These are phyloP conservation scores for Atkinsonella hypoxylon DNA, from an alignment of 2,329 filamentous ascomycete species.

Conservation along the genomic window DNA sequence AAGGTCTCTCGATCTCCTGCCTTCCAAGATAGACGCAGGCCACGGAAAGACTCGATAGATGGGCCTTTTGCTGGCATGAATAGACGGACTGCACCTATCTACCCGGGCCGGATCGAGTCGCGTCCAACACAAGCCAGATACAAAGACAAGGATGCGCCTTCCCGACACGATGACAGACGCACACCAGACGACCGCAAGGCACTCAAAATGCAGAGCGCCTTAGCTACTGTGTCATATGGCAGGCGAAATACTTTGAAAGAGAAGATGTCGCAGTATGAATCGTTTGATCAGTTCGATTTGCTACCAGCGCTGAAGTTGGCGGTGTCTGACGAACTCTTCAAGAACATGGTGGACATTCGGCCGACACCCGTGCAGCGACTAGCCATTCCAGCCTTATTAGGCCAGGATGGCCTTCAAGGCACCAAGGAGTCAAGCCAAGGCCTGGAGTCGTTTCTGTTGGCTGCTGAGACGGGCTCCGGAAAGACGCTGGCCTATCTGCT, in stretches of 20 bases:
- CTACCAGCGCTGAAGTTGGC: conserved; percentile 60
- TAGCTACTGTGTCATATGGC: conserved; percentile 67
- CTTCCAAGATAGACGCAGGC: conserved; percentile 21
- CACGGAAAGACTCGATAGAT: conserved; percentile 25
- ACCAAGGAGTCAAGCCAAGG: conserved; percentile 27
- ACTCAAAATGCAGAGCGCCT: conserved; percentile 81
- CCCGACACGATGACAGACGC: conserved; percentile 23
- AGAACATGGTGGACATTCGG: conserved; percentile 59
- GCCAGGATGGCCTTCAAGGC: conserved; percentile 28
- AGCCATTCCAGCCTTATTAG: conserved; percentile 71
- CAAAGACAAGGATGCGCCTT: conserved; percentile 12
- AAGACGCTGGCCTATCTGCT: conserved; percentile 92
- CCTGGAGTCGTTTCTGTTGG: conserved; percentile 55
- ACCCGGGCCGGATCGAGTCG: conserved; percentile 13
- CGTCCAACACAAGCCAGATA: conserved; percentile 8
- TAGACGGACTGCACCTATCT: conserved; percentile 33
- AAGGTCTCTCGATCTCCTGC: conserved; percentile 32
- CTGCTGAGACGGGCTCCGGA: conserved; percentile 92
- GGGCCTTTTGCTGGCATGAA: conserved; percentile 48
- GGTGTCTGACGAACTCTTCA: conserved; percentile 60
- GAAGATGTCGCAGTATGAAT: conserved; percentile 54
- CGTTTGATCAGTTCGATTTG: conserved; percentile 71
- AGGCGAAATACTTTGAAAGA: conserved; percentile 41
- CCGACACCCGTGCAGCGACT: conserved; percentile 86
- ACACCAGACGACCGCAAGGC: conserved; percentile 48